phyloP scores from a whole-genome alignment of 148 eudicot species.

The Chenopodium formosanum region DNA sequence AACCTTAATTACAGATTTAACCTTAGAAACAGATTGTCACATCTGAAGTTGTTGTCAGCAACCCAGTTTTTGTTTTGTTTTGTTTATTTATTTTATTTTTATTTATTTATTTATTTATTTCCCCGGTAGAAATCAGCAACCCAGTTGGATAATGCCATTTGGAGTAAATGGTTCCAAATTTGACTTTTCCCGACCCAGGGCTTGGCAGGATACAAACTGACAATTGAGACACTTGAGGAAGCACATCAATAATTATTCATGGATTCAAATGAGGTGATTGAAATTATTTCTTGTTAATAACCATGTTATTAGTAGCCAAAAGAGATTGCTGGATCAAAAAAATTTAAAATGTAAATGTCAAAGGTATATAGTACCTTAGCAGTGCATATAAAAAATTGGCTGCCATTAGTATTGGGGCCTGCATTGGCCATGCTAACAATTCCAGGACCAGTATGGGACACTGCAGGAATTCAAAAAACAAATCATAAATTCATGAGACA shows the following conservation, averaged over 20 bases:
- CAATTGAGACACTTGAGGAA: not conserved
- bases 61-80: not conserved
- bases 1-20: no score
- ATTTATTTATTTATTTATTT: no score
- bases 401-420: constrained; percentile 94
- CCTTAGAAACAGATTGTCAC: not conserved
- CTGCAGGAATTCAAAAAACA: constrained; percentile 38
- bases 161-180: no score
- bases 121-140: no score
- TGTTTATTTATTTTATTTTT: no score
- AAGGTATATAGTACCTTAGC: constrained; percentile 61
- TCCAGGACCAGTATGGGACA: constrained; percentile 84
- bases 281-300: not conserved
- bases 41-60: not conserved
- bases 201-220: not conserved
- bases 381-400: constrained; percentile 95
- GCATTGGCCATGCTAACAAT: constrained; percentile 98
- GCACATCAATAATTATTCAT: not conserved
- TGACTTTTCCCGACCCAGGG: not conserved
- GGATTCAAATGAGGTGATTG: not conserved
- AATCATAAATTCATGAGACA: not conserved
- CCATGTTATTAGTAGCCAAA: not conserved
- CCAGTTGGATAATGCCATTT: not conserved
- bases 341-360: not conserved
- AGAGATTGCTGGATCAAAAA: not conserved